phyloP scores from a whole-genome alignment of 2,329 filamentous ascomycete genomes.

The Penicillium nordicum region DNA sequence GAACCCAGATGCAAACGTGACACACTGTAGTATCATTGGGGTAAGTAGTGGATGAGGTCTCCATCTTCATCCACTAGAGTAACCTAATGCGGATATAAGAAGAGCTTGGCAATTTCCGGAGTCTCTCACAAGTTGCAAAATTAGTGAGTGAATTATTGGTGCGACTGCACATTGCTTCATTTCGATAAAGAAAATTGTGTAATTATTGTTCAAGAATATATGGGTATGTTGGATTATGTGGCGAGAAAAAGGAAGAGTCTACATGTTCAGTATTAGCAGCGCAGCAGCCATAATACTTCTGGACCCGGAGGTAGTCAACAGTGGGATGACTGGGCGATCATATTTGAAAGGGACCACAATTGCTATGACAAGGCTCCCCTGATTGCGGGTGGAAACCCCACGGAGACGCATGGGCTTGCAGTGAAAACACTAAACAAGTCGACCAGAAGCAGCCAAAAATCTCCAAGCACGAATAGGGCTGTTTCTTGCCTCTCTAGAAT shows the following conservation, averaged over 20 bases:
- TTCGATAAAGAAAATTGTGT: not conserved
- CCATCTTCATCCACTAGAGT: slow-evolving; percentile 3
- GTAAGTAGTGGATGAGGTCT: slow-evolving; percentile 9
- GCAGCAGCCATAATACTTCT: not conserved
- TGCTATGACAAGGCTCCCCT: not conserved
- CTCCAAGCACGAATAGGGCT: not conserved
- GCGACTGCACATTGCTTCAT: not conserved
- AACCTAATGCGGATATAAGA: slow-evolving; percentile 17
- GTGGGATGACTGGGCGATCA: not conserved
- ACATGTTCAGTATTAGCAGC: not conserved
- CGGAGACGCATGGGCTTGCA: not conserved
- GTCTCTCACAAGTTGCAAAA: not conserved
- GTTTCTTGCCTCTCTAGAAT: slow-evolving; percentile 1
- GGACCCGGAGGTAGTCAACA: not conserved
- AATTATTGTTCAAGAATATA: not conserved
- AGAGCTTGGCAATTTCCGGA: not conserved
- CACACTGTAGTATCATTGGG: slow-evolving; percentile 28
- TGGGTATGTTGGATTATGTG: not conserved
- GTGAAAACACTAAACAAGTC: not conserved
- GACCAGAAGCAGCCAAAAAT: not conserved
- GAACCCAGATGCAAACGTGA: slow-evolving; percentile 26
- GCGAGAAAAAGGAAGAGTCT: not conserved
- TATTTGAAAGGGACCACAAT: not conserved
- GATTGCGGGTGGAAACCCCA: not conserved
- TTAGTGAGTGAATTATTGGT: not conserved